Conservation (phyloP, 2,329 filamentous ascomycete species). For the Aspergillus fijiensis region DNA sequence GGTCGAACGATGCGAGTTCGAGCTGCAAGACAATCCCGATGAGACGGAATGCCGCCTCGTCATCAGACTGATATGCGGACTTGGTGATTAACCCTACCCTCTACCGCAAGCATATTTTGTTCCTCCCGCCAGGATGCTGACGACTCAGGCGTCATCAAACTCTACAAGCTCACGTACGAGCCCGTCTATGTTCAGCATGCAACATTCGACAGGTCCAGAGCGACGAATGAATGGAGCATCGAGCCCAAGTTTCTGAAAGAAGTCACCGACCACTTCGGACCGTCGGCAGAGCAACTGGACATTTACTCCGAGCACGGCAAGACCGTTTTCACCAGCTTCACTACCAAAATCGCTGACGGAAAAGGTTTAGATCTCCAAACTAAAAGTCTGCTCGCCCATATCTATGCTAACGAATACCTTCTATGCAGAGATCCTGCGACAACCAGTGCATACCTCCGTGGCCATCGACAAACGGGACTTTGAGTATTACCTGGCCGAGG, state of each 20-base stretch:
- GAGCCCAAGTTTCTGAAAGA: conserved; percentile 58
- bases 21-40: conserved; percentile 56
- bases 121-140: neutral
- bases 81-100: conserved; percentile 43
- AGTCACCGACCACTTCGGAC: conserved; percentile 64
- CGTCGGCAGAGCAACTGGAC: conserved; percentile 64
- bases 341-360: conserved; percentile 61
- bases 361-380: conserved; percentile 45
- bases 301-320: conserved; percentile 59
- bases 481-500: conserved; percentile 58
- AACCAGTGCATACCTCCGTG: conserved; percentile 64
- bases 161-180: conserved; percentile 65
- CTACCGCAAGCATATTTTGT: neutral
- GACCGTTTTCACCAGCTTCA: conserved; percentile 65
- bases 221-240: conserved; percentile 60
- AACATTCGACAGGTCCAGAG: conserved; percentile 58
- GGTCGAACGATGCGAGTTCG: conserved; percentile 63
- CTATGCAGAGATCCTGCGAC: conserved; percentile 59
- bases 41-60: conserved; percentile 61
- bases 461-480: conserved; percentile 63
- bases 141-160: conserved; percentile 60
- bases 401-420: conserved; percentile 10
- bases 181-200: conserved; percentile 62
- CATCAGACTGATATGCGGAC: conserved; percentile 62
- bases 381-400: neutral